Evolutionary conservation across 2,329 filamentous ascomycete genomes (phyloP).

Genomic region (Exophiala calicioides): DNA sequence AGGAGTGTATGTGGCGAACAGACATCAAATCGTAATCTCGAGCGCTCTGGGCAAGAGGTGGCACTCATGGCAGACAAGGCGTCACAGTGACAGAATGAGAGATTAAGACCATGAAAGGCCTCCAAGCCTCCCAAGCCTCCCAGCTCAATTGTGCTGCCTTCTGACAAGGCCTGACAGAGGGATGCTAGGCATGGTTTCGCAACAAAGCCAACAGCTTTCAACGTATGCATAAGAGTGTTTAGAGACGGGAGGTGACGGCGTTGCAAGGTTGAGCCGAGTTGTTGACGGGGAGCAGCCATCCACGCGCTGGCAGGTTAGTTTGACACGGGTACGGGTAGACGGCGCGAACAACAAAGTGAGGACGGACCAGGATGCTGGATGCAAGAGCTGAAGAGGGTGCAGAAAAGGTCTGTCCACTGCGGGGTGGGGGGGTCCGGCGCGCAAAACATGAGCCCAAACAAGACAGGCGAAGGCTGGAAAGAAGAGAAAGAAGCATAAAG

Average conservation of each 20-base stretch:
- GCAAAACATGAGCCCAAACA: too few species aligned
- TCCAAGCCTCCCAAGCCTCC: too few species aligned
- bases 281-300: too few species aligned
- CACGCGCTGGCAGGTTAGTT: too few species aligned
- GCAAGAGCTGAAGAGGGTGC: not conserved
- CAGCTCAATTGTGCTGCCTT: too few species aligned
- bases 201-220: not conserved
- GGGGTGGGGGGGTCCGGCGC: too few species aligned
- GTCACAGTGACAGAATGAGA: conserved; percentile 18
- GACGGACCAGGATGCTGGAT: too few species aligned
- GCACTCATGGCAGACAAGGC: conserved; percentile 13
- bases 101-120: conserved; percentile 17
- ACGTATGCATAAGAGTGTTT: not conserved
- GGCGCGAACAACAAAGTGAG: too few species aligned
- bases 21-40: conserved; percentile 8
- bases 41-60: conserved; percentile 19
- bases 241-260: not conserved
- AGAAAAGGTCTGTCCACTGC: too few species aligned
- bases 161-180: conserved; percentile 2
- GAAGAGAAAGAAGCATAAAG: not conserved
- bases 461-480: too few species aligned
- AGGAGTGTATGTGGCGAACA: conserved; percentile 5
- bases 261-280: not conserved
- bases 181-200: not conserved
- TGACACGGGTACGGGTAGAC: too few species aligned